Evolutionary conservation across 208 protist species (phyloP), one percentile per base, ranked within the genome.

Genomic region (Acanthamoeba rhysodes): DNA sequence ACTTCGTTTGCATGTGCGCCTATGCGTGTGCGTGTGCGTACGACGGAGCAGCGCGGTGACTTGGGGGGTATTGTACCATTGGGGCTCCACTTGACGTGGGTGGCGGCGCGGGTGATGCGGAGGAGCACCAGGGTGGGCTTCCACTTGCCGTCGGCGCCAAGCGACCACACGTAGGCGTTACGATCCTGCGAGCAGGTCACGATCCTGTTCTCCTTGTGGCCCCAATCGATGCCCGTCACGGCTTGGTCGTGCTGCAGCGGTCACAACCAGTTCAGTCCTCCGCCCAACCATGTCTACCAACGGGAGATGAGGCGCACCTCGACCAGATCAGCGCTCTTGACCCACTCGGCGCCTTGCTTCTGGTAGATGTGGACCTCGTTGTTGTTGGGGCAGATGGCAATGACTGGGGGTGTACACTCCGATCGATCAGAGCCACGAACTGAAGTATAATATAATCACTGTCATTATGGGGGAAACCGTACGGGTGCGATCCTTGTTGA

Each of bases 91-190:
- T 96, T 97, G 48, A 97, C 96, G 48, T 96, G 97, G 66, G 98
- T 99, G 2, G 98, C 98, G n/a, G 97, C 97, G 41, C 97, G 95
- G 68, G 97, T 98, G 57, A 99, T 97, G 66, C 97, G 97, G 16
- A 99, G 95, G 18, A 99, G 94, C 59, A 99, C 98, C 12, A 99
- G 96, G 48, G 96, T 97, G 74, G 98, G 98, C 53, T 97, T 98
- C 98, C 98, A 99, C 48, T 95, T 95, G 24, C 95, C 95, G 27
- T 48, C 93, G 9, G 70, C 80, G 45, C 90, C 95, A 18, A 96
- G 57, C 4, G 94, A 96, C 98, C 98, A 99, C 48, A 99, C 98
- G 94, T 99, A 99, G 68, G 98, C 98, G 95, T 99, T 99, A 62
- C 98, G 94, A 95, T 99, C 98, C 94, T 99, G 98, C 37, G 97